Percentiles rank a stretch among this genome's conserved stretches.
phyloP scores from a whole-genome alignment of 768 basidiomycete species.

The Suillus subalutaceus region DNA sequence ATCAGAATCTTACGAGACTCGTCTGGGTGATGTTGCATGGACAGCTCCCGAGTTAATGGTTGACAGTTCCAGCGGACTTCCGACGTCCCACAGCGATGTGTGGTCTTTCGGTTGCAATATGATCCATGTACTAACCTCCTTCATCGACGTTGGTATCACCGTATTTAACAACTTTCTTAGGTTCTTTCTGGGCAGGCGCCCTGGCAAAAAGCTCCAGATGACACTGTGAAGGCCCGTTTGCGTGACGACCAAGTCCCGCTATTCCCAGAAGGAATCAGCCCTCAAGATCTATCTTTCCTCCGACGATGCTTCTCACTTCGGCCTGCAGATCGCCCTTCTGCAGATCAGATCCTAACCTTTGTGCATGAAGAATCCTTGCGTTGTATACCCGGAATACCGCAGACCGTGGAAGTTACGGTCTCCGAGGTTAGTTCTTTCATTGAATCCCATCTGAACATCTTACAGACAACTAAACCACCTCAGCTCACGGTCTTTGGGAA shows the following conservation, averaged over 20 bases:
- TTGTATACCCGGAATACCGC: background rate
- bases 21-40: slow-evolving; percentile 14
- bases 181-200: slow-evolving; percentile 1
- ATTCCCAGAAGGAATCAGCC: background rate
- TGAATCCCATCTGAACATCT: background rate
- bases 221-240: background rate
- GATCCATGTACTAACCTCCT: slow-evolving; percentile 15
- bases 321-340: slow-evolving; percentile 3
- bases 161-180: background rate
- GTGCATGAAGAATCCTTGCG: background rate
- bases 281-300: background rate
- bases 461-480: slow-evolving; percentile 5
- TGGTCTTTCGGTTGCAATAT: slow-evolving; percentile 28
- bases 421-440: background rate
- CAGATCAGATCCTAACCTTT: background rate
- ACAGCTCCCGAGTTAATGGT: slow-evolving; percentile 21
- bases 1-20: slow-evolving; percentile 19
- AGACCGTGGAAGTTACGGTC: background rate
- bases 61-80: background rate
- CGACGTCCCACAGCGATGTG: slow-evolving; percentile 15
- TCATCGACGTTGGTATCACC: background rate
- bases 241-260: background rate
- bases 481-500: slow-evolving; percentile 91
- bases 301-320: background rate
- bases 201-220: background rate